phyloP scores from a whole-genome alignment of 2,329 filamentous ascomycete species.

The Corynespora cassiicola region DNA sequence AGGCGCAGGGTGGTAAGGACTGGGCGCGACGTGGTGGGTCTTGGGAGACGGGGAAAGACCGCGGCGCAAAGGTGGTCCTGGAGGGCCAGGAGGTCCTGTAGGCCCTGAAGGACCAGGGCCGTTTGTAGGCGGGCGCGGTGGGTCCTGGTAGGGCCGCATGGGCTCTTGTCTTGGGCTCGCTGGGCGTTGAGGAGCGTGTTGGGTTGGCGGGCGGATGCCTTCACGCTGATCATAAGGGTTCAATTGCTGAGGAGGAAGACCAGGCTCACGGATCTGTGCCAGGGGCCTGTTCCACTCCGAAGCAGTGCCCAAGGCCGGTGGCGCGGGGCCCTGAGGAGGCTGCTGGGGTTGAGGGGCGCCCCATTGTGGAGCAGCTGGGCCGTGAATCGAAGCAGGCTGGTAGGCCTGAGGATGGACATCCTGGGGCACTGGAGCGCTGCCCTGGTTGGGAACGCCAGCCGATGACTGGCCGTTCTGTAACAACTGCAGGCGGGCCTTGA shows the following conservation, averaged over 20 bases:
- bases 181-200: slow-evolving; percentile 70
- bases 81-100: slow-evolving; percentile 49
- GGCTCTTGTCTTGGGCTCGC: slow-evolving; percentile 79
- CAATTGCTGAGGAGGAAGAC: slow-evolving; percentile 71
- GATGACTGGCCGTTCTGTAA: slow-evolving; percentile 78
- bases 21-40: slow-evolving; percentile 60
- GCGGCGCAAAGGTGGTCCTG: slow-evolving; percentile 52
- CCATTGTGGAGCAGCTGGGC: slow-evolving; percentile 89
- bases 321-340: slow-evolving; percentile 70
- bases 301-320: slow-evolving; percentile 56
- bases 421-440: slow-evolving; percentile 84
- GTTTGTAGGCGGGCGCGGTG: slow-evolving; percentile 59
- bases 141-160: slow-evolving; percentile 72
- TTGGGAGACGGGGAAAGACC: slow-evolving; percentile 66
- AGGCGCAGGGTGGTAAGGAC: slow-evolving; percentile 55
- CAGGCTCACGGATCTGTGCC: slow-evolving; percentile 74
- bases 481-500: slow-evolving; percentile 91
- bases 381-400: slow-evolving; percentile 80
- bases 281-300: slow-evolving; percentile 68
- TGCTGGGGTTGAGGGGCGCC: slow-evolving; percentile 74
- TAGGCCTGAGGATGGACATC: slow-evolving; percentile 97
- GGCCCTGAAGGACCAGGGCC: slow-evolving; percentile 51
- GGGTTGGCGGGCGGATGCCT: slow-evolving; percentile 70
- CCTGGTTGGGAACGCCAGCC: slow-evolving; percentile 73
- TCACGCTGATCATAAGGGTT: slow-evolving; percentile 86